phyloP scores from a whole-genome alignment of 2,329 filamentous ascomycete genomes.

The Neopestalotiopsis sp. region DNA sequence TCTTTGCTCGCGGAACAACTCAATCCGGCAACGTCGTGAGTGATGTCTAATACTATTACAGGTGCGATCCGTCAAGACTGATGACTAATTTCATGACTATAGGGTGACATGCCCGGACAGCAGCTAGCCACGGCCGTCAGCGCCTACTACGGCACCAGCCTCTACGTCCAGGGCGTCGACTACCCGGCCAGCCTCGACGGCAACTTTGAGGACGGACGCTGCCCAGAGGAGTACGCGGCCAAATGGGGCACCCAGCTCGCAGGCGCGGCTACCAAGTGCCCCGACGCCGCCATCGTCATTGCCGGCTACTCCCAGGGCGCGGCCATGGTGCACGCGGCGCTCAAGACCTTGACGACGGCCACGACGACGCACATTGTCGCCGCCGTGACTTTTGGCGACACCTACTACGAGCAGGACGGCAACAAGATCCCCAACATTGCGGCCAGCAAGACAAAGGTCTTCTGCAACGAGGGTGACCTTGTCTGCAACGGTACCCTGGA shows the following conservation, averaged over 20 bases:
- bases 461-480: slow-evolving; percentile 52
- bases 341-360: slow-evolving; percentile 38
- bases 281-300: slow-evolving; percentile 37
- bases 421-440: slow-evolving; percentile 35
- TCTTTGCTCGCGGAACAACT: slow-evolving; percentile 10
- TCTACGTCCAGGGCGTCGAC: slow-evolving; percentile 20
- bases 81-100: not conserved
- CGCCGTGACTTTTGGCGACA: slow-evolving; percentile 37
- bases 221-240: slow-evolving; percentile 30
- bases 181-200: slow-evolving; percentile 35
- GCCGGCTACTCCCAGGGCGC: slow-evolving; percentile 37
- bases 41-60: not conserved
- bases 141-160: slow-evolving; percentile 6
- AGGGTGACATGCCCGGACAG: slow-evolving; percentile 13
- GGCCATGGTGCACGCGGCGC: slow-evolving; percentile 37
- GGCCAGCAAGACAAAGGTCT: slow-evolving; percentile 39
- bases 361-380: slow-evolving; percentile 33
- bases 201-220: slow-evolving; percentile 35
- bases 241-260: slow-evolving; percentile 35
- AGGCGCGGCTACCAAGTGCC: slow-evolving; percentile 36
- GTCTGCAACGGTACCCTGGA: slow-evolving; percentile 51
- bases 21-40: slow-evolving; percentile 9
- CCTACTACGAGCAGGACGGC: slow-evolving; percentile 34
- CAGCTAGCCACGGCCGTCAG: slow-evolving; percentile 11
- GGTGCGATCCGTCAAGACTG: no score